Evolutionary conservation across 169 alveolate genomes (phyloP), one percentile per base, ranked within the genome.

Genomic region (Theileria annulata): DNA sequence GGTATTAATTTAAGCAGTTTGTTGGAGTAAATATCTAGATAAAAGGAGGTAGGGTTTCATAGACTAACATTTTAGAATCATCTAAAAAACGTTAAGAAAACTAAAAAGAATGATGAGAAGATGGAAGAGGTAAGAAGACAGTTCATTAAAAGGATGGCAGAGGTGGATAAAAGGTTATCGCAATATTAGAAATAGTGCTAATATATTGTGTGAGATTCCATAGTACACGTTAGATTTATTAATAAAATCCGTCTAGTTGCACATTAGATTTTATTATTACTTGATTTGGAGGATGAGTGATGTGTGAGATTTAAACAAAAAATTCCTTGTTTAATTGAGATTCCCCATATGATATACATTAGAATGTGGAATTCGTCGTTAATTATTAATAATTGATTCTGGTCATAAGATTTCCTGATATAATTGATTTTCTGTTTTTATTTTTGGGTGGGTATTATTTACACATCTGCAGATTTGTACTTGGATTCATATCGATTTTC

Each of bases 111-210:
- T 23, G 12, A 30, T 13, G 59, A 60, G 58, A 49, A 51, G 56
- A 60, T 42, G 5, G 35, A 72, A 15, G 59, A 31, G 42, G 59
- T 49, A 35, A 72, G 19, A 51, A 30, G 9, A 12, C 56, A 49
- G 25, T 72, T 72, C 47, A 27, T 35, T 4, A 28, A 72, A 51
- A 70, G 89, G 19, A 82, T 82, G 89, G 82, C 74, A 28, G 35
- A 35, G 42, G 28, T 72, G 21, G 79, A 72, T 72, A 35, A 49
- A 17, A 62, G 31, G 10, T 19, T 37, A 27, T 62, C 10, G 31
- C 3, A 15, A 28, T 17, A 15, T 12, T 6, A 6, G 31, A 27
- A 27, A 28, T 62, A 19, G 51, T 42, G n/a, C 71, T 37, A 62
- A 56, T 62, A 27, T 62, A 62, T 28, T 23, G 37, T 30, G 49